These are phyloP conservation scores for Bipolaris cookei DNA, from an alignment of 2,329 filamentous ascomycete genomes.

Conservation along the genomic window DNA sequence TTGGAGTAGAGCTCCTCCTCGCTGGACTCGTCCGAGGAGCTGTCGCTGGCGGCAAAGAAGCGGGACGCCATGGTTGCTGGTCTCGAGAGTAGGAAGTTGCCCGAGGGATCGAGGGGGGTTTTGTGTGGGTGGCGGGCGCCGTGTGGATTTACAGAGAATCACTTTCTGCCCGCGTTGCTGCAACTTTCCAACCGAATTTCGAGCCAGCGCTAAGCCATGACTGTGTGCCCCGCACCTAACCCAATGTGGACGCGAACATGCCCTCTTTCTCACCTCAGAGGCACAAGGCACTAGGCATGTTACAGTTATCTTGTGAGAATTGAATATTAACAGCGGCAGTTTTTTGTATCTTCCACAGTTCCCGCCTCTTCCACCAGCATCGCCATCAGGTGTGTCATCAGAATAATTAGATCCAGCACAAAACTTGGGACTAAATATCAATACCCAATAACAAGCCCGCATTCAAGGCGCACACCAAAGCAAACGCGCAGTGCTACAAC, in stretches of 20 bases:
- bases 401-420: not conserved
- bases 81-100: constrained; percentile 33
- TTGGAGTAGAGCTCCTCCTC: constrained; percentile 95
- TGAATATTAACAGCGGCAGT: not conserved
- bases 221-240: constrained; percentile 26
- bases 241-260: constrained; percentile 14
- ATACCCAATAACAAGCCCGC: not conserved
- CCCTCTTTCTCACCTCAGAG: not conserved
- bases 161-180: constrained; percentile 19
- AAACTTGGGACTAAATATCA: not conserved
- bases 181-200: constrained; percentile 30
- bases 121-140: constrained; percentile 29
- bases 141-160: constrained; percentile 22
- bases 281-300: not conserved
- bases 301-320: not conserved
- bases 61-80: constrained; percentile 66
- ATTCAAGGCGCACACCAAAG: not conserved
- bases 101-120: constrained; percentile 27
- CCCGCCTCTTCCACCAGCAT: not conserved
- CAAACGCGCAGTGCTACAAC: constrained; percentile 2
- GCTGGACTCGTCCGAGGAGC: constrained; percentile 90
- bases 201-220: constrained; percentile 21
- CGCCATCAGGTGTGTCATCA: not conserved
- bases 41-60: constrained; percentile 96
- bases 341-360: not conserved